phyloP scores from a whole-genome alignment of 2,329 filamentous ascomycete genomes.

The Colletotrichum destructivum region DNA sequence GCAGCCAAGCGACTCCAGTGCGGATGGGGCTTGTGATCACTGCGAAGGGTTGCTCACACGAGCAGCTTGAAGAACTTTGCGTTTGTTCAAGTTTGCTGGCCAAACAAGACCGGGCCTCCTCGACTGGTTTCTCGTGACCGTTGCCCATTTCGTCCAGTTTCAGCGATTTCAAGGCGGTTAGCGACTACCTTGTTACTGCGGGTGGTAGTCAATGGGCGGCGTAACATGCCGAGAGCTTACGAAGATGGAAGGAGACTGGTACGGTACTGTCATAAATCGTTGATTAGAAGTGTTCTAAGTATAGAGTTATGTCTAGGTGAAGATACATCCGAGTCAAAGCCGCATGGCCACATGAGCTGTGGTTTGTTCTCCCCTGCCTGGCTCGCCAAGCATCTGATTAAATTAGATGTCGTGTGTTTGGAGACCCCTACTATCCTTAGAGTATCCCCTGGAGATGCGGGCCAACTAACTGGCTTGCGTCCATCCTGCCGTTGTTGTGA shows the following conservation, averaged over 20 bases:
- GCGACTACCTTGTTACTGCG: not conserved
- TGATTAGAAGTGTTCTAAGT: conserved; percentile 15
- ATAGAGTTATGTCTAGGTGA: not conserved
- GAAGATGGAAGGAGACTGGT: not conserved
- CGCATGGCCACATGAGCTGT: not conserved
- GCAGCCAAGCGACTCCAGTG: not conserved
- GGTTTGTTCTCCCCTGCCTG: not conserved
- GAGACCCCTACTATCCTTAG: too few species aligned
- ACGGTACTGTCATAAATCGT: not conserved
- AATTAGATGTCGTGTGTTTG: not conserved
- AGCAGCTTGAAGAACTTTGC: not conserved
- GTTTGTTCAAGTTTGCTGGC: not conserved
- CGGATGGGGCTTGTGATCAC: not conserved
- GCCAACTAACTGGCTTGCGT: not conserved
- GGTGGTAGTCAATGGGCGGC: not conserved
- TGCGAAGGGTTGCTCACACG: not conserved
- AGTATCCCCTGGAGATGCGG: too few species aligned
- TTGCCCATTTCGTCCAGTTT: not conserved
- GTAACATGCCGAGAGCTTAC: not conserved
- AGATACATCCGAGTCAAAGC: not conserved
- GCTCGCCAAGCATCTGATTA: not conserved
- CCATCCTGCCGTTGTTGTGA: too few species aligned
- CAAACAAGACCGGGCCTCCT: not conserved
- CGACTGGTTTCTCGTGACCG: not conserved
- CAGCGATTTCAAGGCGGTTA: not conserved